These are phyloP conservation scores for Alternaria sp. DNA, from an alignment of 2,329 filamentous ascomycete genomes.

Conservation along the genomic window DNA sequence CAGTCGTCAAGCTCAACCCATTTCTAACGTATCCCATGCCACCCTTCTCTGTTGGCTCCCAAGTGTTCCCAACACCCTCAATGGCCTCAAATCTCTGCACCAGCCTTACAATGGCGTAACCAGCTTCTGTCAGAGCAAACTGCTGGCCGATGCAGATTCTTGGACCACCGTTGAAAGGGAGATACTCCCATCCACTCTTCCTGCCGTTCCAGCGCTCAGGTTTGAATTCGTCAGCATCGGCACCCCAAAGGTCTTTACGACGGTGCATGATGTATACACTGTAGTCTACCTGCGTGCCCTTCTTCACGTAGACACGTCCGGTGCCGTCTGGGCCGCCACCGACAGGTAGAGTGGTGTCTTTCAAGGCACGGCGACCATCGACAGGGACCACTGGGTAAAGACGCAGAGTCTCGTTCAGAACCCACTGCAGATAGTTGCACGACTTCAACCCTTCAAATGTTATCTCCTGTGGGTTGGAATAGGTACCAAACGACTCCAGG, in stretches of 20 bases:
- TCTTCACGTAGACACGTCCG: slow-evolving; percentile 43
- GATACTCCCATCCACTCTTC: slow-evolving; percentile 41
- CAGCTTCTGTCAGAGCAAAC: slow-evolving; percentile 44
- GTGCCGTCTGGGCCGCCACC: slow-evolving; percentile 49
- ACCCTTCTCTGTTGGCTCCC: slow-evolving; percentile 35
- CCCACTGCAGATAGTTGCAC: slow-evolving; percentile 43
- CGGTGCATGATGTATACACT: slow-evolving; percentile 45
- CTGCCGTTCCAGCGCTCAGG: slow-evolving; percentile 49
- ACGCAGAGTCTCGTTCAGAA: slow-evolving; percentile 47
- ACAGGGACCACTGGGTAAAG: slow-evolving; percentile 47
- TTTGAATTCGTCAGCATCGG: slow-evolving; percentile 47
- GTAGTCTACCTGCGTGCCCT: slow-evolving; percentile 40
- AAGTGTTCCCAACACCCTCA: slow-evolving; percentile 36
- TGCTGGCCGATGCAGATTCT: slow-evolving; percentile 46
- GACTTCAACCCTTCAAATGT: slow-evolving; percentile 51
- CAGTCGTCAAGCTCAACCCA: slow-evolving; percentile 34
- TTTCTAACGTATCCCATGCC: slow-evolving; percentile 35
- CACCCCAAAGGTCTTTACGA: slow-evolving; percentile 48
- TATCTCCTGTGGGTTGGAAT: slow-evolving; percentile 47
- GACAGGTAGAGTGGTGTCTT: slow-evolving; percentile 44
- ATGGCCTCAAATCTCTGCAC: slow-evolving; percentile 41
- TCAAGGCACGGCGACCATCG: slow-evolving; percentile 40
- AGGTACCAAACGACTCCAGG: slow-evolving; percentile 53
- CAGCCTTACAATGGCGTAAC: slow-evolving; percentile 38
- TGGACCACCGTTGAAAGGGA: slow-evolving; percentile 47